Conservation (phyloP, 805 yeast species). For the Pichia paraexigua region DNA sequence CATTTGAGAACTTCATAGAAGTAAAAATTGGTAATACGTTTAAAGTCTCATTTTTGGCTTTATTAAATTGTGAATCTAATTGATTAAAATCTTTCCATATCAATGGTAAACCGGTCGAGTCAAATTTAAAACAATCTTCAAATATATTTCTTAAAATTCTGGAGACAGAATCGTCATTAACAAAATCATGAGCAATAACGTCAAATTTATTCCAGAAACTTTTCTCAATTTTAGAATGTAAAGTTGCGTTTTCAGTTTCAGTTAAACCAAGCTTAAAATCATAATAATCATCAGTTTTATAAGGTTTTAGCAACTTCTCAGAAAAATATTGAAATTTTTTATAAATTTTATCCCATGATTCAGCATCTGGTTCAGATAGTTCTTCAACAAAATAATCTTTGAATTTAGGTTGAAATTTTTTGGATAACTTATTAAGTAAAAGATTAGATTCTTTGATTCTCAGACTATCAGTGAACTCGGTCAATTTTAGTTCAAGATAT, state of each 20-base stretch:
- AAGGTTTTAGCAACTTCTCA: conserved; percentile 3
- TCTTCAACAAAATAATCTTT: conserved; percentile 43
- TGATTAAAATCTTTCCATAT: conserved; percentile 71
- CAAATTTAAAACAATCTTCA: conserved; percentile 78
- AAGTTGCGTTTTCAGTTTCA: conserved; percentile 35
- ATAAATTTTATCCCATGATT: conserved; percentile 56
- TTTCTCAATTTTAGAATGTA: conserved; percentile 33
- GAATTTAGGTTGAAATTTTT: conserved; percentile 38
- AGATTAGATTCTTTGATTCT: conserved; percentile 34
- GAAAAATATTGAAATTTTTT: conserved; percentile 31
- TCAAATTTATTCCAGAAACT: conserved; percentile 62
- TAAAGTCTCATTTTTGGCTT: conserved; percentile 53
- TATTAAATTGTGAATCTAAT: conserved; percentile 55
- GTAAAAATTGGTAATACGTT: conserved; percentile 52
- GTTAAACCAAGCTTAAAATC: conserved; percentile 65
- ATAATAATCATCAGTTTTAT: conserved; percentile 21
- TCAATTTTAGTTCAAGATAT: neutral
- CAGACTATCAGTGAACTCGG: conserved; percentile 19
- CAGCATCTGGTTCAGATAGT: conserved; percentile 40
- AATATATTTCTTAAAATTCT: conserved; percentile 67
- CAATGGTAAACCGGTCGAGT: conserved; percentile 71
- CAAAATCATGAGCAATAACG: conserved; percentile 48
- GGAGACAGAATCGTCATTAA: conserved; percentile 59
- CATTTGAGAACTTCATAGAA: conserved; percentile 41
- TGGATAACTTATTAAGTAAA: conserved; percentile 37